Conservation (phyloP, 2,329 filamentous ascomycete genomes). For the Aureobasidium sp. region DNA sequence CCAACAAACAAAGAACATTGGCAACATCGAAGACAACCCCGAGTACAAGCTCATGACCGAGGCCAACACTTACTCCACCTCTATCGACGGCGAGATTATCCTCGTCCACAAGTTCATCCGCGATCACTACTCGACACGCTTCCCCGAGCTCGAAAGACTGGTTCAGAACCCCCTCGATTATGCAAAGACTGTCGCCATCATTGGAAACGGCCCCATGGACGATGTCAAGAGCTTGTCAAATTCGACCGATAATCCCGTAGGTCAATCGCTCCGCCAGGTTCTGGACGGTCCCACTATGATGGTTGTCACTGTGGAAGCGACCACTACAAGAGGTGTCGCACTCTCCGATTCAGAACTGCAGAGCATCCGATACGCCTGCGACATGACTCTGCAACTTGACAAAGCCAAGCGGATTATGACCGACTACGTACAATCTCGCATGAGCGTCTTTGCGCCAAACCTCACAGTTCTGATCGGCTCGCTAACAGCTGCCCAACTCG, state of each 20-base stretch:
- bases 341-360: conserved; percentile 68
- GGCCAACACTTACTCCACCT: conserved; percentile 81
- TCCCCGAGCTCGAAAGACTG: conserved; percentile 84
- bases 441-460: conserved; percentile 94
- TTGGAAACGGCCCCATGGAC: conserved; percentile 86
- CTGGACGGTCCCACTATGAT: conserved; percentile 86
- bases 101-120: conserved; percentile 93
- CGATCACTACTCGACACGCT: conserved; percentile 89
- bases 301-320: conserved; percentile 92
- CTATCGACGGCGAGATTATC: conserved; percentile 86
- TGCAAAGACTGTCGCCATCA: conserved; percentile 85
- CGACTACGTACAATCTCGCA: conserved; percentile 91
- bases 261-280: conserved; percentile 66
- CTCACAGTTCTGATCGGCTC: conserved; percentile 84
- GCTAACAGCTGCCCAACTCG: conserved; percentile 87
- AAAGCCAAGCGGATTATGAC: conserved; percentile 78
- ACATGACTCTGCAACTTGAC: conserved; percentile 82
- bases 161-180: conserved; percentile 91
- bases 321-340: conserved; percentile 72
- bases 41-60: conserved; percentile 84
- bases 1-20: conserved; percentile 56
- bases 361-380: conserved; percentile 66
- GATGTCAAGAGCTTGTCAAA: conserved; percentile 73
- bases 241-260: conserved; percentile 69
- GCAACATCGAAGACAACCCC: conserved; percentile 83